Evolutionary conservation across 495 filamentous ascomycete genomes (phyloP), one percentile per base, ranked within the genome.

Genomic region (Lasiosphaeris hirsuta): DNA sequence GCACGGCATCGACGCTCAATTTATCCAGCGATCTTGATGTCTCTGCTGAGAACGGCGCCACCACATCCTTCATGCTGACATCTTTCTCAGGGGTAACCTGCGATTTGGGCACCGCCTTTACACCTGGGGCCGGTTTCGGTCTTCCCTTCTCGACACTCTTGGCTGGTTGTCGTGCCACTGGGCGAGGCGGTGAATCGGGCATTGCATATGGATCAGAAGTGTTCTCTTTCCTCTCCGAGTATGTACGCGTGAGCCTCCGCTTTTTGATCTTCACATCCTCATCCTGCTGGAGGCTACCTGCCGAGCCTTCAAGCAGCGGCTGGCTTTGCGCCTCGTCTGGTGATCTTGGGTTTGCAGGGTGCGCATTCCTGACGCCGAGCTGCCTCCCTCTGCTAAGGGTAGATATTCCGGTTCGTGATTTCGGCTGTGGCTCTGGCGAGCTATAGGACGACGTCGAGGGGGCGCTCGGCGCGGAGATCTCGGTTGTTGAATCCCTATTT

Each of bases 81-180:
- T 68, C 66, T 40, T 66, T 69, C 39, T 62, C 64, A 5, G 66
- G 70, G 8, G 66, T 70, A 0, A 41, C 48, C 40, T 46, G 36
- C 11, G 40, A n/a, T 15, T 34, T 51, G 3, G 64, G 44, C 5
- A 13, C 44, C 5, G 57, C 36, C 17, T 40, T 62, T 19, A 56
- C 48, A 10, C 36, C 38, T 14, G 54, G 51, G 11, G 23, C 42
- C 11, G 64, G 45, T 52, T 49, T 58, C 30, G 58, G 60, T 34
- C 40, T 36, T 30, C 51, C 53, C 17, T 58, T 49, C 15, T 63
- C 57, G 2, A 17, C 45, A 9, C 37, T 33, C 4, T 30, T 33
- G 1, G 44, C 40, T 13, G 61, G 62, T 4, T 65, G 60, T 36
- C 44, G 54, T n/a, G 45, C 51, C 4, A 37, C 53, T 1, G 42